Conservation (phyloP, 164 flowering plant genomes). For the Aristolochia fimbriata region DNA sequence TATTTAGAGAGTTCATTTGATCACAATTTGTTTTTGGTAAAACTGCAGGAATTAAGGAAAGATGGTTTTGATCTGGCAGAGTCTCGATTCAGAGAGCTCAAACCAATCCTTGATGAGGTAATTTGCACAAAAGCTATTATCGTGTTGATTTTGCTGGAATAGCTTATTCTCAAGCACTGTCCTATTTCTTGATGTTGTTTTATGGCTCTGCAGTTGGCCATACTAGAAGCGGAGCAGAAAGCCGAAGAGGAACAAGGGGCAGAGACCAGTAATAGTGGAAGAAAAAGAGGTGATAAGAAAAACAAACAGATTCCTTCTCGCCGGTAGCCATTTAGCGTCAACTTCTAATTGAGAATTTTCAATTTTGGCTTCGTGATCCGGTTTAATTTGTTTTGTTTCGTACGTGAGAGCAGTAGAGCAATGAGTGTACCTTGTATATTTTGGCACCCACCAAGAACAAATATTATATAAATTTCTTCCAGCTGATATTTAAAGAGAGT, state of each 20-base stretch:
- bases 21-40: not conserved
- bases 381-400: no score
- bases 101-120: constrained; percentile 97
- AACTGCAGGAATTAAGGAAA: constrained; percentile 74
- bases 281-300: constrained; percentile 68
- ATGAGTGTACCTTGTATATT: not conserved
- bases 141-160: not conserved
- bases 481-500: no score
- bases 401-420: no score
- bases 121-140: not conserved
- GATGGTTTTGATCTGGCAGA: constrained; percentile 99
- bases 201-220: constrained; percentile 47
- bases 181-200: not conserved
- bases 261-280: constrained; percentile 61
- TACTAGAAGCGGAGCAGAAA: constrained; percentile 87
- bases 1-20: not conserved
- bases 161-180: not conserved
- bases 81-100: constrained; percentile 76
- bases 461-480: no score
- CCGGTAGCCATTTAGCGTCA: constrained; percentile 9
- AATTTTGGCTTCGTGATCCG: no score
- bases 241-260: constrained; percentile 83
- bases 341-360: no score
- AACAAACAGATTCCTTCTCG: constrained; percentile 21
- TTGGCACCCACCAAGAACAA: not conserved